Evolutionary conservation across 352 stramenopile species (phyloP).

Genomic region (Elongisporangium senticosum): DNA sequence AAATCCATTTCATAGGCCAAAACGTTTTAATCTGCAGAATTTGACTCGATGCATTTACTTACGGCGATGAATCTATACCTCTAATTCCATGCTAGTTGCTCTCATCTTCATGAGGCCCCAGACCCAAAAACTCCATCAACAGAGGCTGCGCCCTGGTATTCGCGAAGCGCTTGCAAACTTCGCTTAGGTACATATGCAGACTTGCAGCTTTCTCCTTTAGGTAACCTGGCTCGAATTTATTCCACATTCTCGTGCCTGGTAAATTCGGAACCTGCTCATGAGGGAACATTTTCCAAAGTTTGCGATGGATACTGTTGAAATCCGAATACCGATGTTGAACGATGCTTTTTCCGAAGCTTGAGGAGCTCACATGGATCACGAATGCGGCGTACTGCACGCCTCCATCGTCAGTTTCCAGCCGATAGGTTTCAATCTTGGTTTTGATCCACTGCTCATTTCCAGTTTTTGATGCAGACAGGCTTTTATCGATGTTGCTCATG

Average conservation of each 20-base stretch:
- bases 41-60: not conserved
- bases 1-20: not conserved
- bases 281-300: slow-evolving; percentile 71
- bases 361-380: slow-evolving; percentile 75
- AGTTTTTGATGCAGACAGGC: slow-evolving; percentile 6
- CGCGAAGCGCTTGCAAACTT: slow-evolving; percentile 68
- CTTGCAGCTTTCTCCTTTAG: slow-evolving; percentile 72
- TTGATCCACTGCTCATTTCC: slow-evolving; percentile 52
- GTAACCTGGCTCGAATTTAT: slow-evolving; percentile 80
- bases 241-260: slow-evolving; percentile 74
- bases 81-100: not conserved
- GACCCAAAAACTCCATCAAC: slow-evolving; percentile 54
- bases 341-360: slow-evolving; percentile 45
- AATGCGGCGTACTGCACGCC: slow-evolving; percentile 70
- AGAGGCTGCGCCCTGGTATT: slow-evolving; percentile 62
- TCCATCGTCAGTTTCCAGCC: slow-evolving; percentile 65
- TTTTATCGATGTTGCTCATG: slow-evolving; percentile 38
- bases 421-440: slow-evolving; percentile 76
- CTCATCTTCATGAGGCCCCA: not conserved
- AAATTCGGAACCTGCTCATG: slow-evolving; percentile 71
- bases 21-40: not conserved
- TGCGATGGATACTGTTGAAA: slow-evolving; percentile 68
- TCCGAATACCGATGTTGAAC: slow-evolving; percentile 80
- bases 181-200: slow-evolving; percentile 64
- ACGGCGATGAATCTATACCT: not conserved